These are phyloP conservation scores for Dendrobium chrysotoxum DNA, from an alignment of 106 monocot genomes.

Conservation along the genomic window DNA sequence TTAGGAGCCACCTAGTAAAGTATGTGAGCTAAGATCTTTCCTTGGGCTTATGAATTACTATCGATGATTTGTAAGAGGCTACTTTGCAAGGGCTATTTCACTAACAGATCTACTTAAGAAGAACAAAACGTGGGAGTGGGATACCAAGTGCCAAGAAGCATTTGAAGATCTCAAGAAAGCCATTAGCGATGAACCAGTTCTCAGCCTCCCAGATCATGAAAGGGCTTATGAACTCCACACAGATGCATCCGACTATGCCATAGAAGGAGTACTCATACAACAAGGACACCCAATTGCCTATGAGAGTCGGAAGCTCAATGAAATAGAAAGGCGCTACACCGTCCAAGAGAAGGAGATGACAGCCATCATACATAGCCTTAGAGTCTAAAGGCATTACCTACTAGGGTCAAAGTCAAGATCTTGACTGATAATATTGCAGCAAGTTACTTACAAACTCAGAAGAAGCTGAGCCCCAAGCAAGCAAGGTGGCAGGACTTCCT, in stretches of 20 bases:
- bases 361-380: neutral
- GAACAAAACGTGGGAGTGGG: neutral
- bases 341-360: neutral
- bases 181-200: neutral
- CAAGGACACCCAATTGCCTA: neutral
- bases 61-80: neutral
- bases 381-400: neutral
- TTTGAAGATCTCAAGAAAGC: neutral
- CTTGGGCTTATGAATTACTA: slow-evolving; percentile 1
- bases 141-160: neutral
- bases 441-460: neutral
- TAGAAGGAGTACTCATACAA: neutral
- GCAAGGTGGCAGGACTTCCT: neutral
- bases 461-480: neutral
- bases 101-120: neutral
- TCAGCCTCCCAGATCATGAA: neutral
- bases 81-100: neutral
- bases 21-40: neutral
- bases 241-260: neutral
- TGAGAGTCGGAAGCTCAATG: neutral
- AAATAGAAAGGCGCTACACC: neutral
- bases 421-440: neutral
- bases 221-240: neutral
- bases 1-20: neutral
- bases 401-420: neutral